These are phyloP conservation scores for Lentinus tigrinus DNA, from an alignment of 768 basidiomycete species.

Conservation along the genomic window DNA sequence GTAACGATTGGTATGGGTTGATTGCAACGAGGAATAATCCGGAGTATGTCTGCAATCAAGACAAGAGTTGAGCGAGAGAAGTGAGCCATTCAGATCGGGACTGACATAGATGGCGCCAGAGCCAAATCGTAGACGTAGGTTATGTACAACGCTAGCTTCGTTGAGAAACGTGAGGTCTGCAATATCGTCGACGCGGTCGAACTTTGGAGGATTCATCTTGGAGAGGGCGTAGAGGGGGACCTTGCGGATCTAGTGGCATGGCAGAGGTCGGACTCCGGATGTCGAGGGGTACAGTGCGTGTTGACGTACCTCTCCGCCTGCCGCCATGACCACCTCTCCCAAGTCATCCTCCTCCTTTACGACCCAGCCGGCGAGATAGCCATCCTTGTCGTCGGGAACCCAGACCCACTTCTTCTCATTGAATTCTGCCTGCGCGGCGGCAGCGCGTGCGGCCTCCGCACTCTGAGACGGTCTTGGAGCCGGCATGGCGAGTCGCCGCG, in stretches of 20 bases:
- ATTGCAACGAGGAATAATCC: conserved; percentile 98
- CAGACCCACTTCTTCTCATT: conserved; percentile 99
- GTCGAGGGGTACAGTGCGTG: not conserved
- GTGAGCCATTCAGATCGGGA: not conserved
- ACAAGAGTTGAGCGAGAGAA: not conserved
- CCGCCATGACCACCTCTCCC: conserved; percentile 82
- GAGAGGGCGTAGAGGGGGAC: conserved; percentile 80
- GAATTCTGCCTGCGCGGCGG: conserved; percentile 92
- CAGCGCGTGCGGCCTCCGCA: conserved; percentile 74
- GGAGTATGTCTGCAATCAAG: conserved; percentile 71
- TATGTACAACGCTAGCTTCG: conserved; percentile 99
- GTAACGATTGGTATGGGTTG: conserved; percentile 92
- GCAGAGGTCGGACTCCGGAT: not conserved
- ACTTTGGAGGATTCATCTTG: conserved; percentile 99
- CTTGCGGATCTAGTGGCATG: conserved; percentile 47
- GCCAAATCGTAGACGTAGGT: conserved; percentile 87
- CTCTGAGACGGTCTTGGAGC: conserved; percentile 37
- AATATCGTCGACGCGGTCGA: conserved; percentile 96
- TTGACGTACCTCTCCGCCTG: conserved; percentile 71
- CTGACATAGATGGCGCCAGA: conserved; percentile 87
- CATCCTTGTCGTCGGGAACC: conserved; percentile 90
- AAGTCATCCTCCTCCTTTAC: conserved; percentile 80
- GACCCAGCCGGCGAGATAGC: conserved; percentile 94
- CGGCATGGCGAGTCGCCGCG: conserved; percentile 27
- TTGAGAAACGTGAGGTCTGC: conserved; percentile 97